Evolutionary conservation across 805 yeast species (phyloP).

Genomic region (Ascoidea asiatica): DNA sequence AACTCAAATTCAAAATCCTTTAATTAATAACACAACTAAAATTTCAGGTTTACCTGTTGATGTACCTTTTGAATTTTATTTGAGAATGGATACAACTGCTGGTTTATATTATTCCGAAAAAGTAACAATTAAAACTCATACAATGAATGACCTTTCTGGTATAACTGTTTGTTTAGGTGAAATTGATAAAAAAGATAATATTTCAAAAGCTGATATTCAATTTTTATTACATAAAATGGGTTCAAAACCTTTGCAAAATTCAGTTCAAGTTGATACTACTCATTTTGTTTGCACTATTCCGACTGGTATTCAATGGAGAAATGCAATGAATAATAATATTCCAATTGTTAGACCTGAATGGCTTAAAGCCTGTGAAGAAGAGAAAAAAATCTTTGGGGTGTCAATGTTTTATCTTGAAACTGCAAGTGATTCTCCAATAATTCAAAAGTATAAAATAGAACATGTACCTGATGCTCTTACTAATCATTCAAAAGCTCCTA

Average conservation of each 20-base stretch:
- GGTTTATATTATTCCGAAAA: slow-evolving; percentile 66
- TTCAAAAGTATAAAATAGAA: neutral
- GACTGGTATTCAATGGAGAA: slow-evolving; percentile 59
- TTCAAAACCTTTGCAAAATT: slow-evolving; percentile 63
- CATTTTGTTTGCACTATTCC: slow-evolving; percentile 75
- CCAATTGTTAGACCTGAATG: slow-evolving; percentile 94
- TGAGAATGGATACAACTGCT: slow-evolving; percentile 77
- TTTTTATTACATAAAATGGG: slow-evolving; percentile 57
- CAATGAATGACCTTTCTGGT: slow-evolving; percentile 91
- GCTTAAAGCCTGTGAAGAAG: slow-evolving; percentile 85
- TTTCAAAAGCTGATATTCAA: slow-evolving; percentile 42
- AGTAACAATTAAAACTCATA: slow-evolving; percentile 70
- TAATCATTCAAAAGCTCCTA: neutral
- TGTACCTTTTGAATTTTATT: slow-evolving; percentile 63
- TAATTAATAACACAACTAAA: slow-evolving; percentile 67
- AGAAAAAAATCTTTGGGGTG: slow-evolving; percentile 85
- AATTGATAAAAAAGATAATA: slow-evolving; percentile 38
- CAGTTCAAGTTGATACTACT: slow-evolving; percentile 82
- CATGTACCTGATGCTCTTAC: neutral
- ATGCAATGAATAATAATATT: slow-evolving; percentile 74
- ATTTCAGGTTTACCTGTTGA: slow-evolving; percentile 87
- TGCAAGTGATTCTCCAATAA: neutral
- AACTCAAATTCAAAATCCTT: slow-evolving; percentile 76
- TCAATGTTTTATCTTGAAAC: slow-evolving; percentile 50
- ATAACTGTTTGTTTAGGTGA: slow-evolving; percentile 86